A percentile compares a stretch with the other conserved stretches of the same genome.
These are phyloP conservation scores for Nannizziopsis arthrosporioides DNA, from an alignment of 2,329 filamentous ascomycete species.

Conservation along the genomic window DNA sequence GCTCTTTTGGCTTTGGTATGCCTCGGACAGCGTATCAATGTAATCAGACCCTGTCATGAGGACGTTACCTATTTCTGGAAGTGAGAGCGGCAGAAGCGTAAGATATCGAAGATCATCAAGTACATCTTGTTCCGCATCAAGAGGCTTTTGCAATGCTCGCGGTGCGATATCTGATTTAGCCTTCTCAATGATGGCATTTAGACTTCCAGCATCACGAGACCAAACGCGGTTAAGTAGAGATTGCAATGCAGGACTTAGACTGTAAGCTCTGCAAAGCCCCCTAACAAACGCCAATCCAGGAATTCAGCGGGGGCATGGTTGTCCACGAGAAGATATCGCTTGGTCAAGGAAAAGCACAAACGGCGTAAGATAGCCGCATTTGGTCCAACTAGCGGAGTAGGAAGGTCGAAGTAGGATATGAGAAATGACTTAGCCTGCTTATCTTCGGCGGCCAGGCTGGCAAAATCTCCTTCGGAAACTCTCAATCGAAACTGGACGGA, in stretches of 20 bases:
- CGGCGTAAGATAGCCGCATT: slow-evolving; percentile 47
- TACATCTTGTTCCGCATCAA: slow-evolving; percentile 14
- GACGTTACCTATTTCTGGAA: slow-evolving; percentile 41
- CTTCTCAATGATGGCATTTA: slow-evolving; percentile 28
- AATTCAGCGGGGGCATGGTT: slow-evolving; percentile 38
- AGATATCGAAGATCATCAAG: slow-evolving; percentile 26
- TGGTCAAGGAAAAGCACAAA: slow-evolving; percentile 52
- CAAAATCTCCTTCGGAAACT: slow-evolving; percentile 47
- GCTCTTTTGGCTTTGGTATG: slow-evolving; percentile 47
- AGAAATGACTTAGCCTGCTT: slow-evolving; percentile 53
- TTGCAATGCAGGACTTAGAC: slow-evolving; percentile 48
- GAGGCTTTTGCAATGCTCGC: slow-evolving; percentile 19
- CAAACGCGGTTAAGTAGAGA: slow-evolving; percentile 42
- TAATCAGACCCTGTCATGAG: slow-evolving; percentile 82
- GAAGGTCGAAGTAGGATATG: slow-evolving; percentile 52
- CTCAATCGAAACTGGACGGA: slow-evolving; percentile 55
- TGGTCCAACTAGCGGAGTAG: slow-evolving; percentile 22
- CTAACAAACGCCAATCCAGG: slow-evolving; percentile 55
- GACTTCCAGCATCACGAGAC: slow-evolving; percentile 25
- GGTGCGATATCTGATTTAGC: slow-evolving; percentile 27
- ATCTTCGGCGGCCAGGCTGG: slow-evolving; percentile 41
- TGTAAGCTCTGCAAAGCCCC: slow-evolving; percentile 58
- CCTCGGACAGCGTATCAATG: slow-evolving; percentile 55
- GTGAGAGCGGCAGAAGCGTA: slow-evolving; percentile 30
- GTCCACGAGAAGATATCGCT: slow-evolving; percentile 43